A percentile compares a stretch with the other conserved stretches of the same genome.
phyloP scores from a whole-genome alignment of 495 filamentous ascomycete genomes.

The Aspergillus baeticus region DNA sequence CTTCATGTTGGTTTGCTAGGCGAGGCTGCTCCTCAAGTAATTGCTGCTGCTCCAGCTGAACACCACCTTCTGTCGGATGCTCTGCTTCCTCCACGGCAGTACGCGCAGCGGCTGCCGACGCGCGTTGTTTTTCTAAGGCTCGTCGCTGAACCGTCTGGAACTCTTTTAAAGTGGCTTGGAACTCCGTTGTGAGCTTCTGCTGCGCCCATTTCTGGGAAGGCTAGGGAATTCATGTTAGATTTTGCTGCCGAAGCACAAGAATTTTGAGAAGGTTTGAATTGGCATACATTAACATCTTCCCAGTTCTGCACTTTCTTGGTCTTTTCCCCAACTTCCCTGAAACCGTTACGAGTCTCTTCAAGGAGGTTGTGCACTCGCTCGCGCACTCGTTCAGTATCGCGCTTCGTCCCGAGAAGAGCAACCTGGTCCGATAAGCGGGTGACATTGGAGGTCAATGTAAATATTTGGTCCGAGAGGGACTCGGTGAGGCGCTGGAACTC shows the following conservation, averaged over 20 bases:
- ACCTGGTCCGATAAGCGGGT: conserved; percentile 77
- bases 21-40: conserved; percentile 77
- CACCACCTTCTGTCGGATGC: conserved; percentile 29
- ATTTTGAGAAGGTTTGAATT: background rate
- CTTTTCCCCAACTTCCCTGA: conserved; percentile 90
- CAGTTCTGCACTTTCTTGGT: conserved; percentile 88
- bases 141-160: conserved; percentile 88
- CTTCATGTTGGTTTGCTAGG: conserved; percentile 88
- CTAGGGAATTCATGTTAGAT: conserved; percentile 42
- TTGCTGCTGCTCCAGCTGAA: conserved; percentile 50
- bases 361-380: conserved; percentile 84
- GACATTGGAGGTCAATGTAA: conserved; percentile 83
- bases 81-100: conserved; percentile 63
- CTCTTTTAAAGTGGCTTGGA: conserved; percentile 79
- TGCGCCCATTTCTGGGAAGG: conserved; percentile 92
- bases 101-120: conserved; percentile 77
- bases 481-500: conserved; percentile 83
- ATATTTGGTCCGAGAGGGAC: conserved; percentile 79
- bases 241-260: background rate
- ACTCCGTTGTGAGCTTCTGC: conserved; percentile 88
- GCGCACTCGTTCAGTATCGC: conserved; percentile 86
- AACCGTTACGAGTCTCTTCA: conserved; percentile 78
- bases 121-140: conserved; percentile 88
- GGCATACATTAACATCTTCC: conserved; percentile 86
- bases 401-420: conserved; percentile 78